Percentiles rank a stretch among this genome's conserved stretches.
phyloP scores from a whole-genome alignment of 2,329 filamentous ascomycete species.

The Trichoderma aggressivum region DNA sequence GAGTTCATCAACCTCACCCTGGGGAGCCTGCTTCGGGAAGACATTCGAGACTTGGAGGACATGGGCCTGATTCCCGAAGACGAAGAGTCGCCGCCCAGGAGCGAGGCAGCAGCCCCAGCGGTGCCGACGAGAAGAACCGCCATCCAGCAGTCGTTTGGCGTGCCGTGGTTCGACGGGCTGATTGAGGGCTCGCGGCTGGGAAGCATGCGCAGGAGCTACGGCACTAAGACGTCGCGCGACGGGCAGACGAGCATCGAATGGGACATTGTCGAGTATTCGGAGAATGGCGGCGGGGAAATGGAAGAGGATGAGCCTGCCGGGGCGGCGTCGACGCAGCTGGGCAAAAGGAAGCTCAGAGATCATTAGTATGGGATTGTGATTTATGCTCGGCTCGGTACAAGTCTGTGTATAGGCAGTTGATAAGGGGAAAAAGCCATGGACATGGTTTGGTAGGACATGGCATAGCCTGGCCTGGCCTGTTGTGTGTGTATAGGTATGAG shows the following conservation, averaged over 20 bases:
- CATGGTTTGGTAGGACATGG: not conserved
- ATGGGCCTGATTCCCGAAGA: conserved; percentile 64
- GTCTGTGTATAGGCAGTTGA: not conserved
- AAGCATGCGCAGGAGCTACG: conserved; percentile 60
- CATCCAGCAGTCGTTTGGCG: conserved; percentile 59
- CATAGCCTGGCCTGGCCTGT: not conserved
- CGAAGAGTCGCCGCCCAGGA: conserved; percentile 29
- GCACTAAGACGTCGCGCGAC: conserved; percentile 53
- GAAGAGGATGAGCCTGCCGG: conserved; percentile 36
- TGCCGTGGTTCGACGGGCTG: conserved; percentile 84
- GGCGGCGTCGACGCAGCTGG: conserved; percentile 31
- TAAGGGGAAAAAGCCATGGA: not conserved
- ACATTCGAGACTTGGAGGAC: conserved; percentile 70
- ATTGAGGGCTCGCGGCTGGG: conserved; percentile 73
- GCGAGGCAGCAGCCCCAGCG: conserved; percentile 8
- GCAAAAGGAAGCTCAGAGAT: conserved; percentile 53
- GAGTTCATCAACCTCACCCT: conserved; percentile 78
- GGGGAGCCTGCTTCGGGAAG: conserved; percentile 69
- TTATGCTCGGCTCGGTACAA: not conserved
- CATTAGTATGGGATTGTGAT: conserved; percentile 28
- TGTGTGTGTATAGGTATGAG: not conserved
- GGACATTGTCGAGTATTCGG: conserved; percentile 76
- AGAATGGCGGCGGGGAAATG: conserved; percentile 33
- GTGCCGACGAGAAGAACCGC: conserved; percentile 31
- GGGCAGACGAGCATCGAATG: conserved; percentile 69